phyloP scores from a whole-genome alignment of 2,329 filamentous ascomycete species.

The Aspergillus fumigatus region DNA sequence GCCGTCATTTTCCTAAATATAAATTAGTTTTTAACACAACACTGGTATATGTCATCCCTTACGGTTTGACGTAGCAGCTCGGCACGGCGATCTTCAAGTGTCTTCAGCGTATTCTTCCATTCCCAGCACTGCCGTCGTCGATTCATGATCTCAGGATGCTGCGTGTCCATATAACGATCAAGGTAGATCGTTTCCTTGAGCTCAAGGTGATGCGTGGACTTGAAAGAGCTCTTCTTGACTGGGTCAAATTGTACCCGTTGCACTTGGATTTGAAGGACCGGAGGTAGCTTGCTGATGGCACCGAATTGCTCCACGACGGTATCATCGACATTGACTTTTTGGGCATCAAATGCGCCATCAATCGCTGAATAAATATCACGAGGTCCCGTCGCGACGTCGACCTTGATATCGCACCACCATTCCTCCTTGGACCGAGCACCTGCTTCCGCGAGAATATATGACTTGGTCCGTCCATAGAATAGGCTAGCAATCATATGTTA shows the following conservation, averaged over 20 bases:
- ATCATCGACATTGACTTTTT: slow-evolving; percentile 66
- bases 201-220: slow-evolving; percentile 71
- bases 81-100: slow-evolving; percentile 47
- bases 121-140: slow-evolving; percentile 69
- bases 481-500: slow-evolving; percentile 28
- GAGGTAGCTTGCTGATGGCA: slow-evolving; percentile 71
- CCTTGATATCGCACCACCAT: slow-evolving; percentile 59
- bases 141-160: slow-evolving; percentile 57
- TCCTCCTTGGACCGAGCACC: slow-evolving; percentile 50
- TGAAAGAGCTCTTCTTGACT: slow-evolving; percentile 55
- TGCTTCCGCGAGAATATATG: slow-evolving; percentile 44
- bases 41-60: slow-evolving; percentile 2
- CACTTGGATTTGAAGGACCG: slow-evolving; percentile 83
- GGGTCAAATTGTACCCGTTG: slow-evolving; percentile 73
- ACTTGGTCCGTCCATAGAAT: slow-evolving; percentile 47
- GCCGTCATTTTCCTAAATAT: slow-evolving; percentile 18
- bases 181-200: slow-evolving; percentile 80
- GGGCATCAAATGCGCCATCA: slow-evolving; percentile 77
- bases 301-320: slow-evolving; percentile 59
- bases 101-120: slow-evolving; percentile 60
- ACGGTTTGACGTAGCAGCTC: slow-evolving; percentile 39
- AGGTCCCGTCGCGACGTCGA: slow-evolving; percentile 55
- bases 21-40: slow-evolving; percentile 3
- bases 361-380: slow-evolving; percentile 77
- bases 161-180: slow-evolving; percentile 74